Percentiles rank a stretch among this genome's conserved stretches.
Evolutionary conservation across 1,139 yeast genomes (phyloP).

Genomic region (Yamadazyma oceani): DNA sequence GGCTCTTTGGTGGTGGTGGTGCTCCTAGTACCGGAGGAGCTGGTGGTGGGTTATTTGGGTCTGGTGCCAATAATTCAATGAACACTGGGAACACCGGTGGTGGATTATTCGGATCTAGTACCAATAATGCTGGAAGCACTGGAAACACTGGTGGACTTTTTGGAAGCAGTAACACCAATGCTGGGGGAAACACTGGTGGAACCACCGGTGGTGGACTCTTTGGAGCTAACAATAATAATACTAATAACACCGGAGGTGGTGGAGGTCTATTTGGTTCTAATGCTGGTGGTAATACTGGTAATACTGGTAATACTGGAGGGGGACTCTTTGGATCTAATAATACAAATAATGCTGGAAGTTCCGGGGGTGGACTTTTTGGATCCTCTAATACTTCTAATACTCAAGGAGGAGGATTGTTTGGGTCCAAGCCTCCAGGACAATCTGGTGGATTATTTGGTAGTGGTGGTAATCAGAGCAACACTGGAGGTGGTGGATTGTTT

Average conservation of each 20-base stretch:
- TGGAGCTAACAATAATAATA: conserved; percentile 8
- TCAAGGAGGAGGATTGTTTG: conserved; percentile 12
- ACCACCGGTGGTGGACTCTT: conserved; percentile 17
- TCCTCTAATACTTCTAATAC: too few relatives aligned
- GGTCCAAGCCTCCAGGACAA: too few relatives aligned
- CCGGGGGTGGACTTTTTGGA: conserved; percentile 39
- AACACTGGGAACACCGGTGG: conserved; percentile 9
- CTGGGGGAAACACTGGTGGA: neutral
- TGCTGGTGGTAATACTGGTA: conserved; percentile 4
- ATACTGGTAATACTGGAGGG: conserved; percentile 14
- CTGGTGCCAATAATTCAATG: neutral
- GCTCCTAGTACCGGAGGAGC: conserved; percentile 1
- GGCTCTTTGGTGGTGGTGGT: conserved; percentile 42
- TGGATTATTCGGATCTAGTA: conserved; percentile 22
- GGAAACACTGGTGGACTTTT: conserved; percentile 19
- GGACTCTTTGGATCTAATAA: conserved; percentile 28
- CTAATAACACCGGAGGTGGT: conserved; percentile 7
- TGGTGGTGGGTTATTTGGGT: conserved; percentile 1
- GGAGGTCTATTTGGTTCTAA: conserved; percentile 20
- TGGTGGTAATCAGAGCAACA: conserved; percentile 1
- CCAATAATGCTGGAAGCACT: neutral
- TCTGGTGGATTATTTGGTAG: conserved; percentile 35
- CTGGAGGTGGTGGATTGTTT: conserved; percentile 7
- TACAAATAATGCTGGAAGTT: conserved; percentile 4
- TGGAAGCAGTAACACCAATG: conserved; percentile 15